Conservation (phyloP, 1,139 yeast genomes). For the Pichia kudriavzevii region DNA sequence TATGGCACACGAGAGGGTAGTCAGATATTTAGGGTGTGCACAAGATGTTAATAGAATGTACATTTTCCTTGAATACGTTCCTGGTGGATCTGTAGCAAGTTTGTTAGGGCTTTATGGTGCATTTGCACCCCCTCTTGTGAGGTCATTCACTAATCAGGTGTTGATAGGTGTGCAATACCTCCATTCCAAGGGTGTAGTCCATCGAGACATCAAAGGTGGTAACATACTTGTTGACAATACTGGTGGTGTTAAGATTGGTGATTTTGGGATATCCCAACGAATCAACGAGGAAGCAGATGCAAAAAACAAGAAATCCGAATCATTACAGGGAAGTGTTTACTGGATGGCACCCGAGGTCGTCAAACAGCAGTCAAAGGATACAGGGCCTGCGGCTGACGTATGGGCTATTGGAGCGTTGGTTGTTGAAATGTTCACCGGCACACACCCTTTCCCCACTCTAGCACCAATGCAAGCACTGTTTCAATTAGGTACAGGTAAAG, state of each 20-base stretch:
- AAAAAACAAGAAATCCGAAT: slow-evolving; percentile 56
- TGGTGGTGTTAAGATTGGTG: slow-evolving; percentile 88
- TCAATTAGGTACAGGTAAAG: slow-evolving; percentile 71
- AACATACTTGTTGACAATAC: slow-evolving; percentile 83
- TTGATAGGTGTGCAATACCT: slow-evolving; percentile 73
- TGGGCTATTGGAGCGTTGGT: slow-evolving; percentile 94
- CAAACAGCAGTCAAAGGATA: slow-evolving; percentile 80
- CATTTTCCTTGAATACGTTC: slow-evolving; percentile 88
- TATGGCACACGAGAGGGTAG: slow-evolving; percentile 86
- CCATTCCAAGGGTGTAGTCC: slow-evolving; percentile 78
- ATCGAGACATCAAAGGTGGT: slow-evolving; percentile 90
- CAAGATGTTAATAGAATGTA: slow-evolving; percentile 58
- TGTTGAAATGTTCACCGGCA: slow-evolving; percentile 91
- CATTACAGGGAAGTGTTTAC: slow-evolving; percentile 87
- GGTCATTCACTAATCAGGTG: slow-evolving; percentile 79
- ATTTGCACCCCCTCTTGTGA: slow-evolving; percentile 80
- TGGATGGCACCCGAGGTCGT: slow-evolving; percentile 99
- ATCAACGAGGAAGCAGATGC: slow-evolving; percentile 25
- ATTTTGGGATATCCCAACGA: slow-evolving; percentile 87
- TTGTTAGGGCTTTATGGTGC: slow-evolving; percentile 84
- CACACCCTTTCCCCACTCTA: slow-evolving; percentile 89
- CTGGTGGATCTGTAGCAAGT: slow-evolving; percentile 92
- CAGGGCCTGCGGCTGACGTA: slow-evolving; percentile 82
- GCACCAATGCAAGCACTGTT: slow-evolving; percentile 96
- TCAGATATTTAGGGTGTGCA: slow-evolving; percentile 72